Percentiles rank a stretch among this genome's conserved stretches.
These are phyloP conservation scores for Meripilus lineatus DNA, from an alignment of 1,284 basidiomycete genomes.

Conservation along the genomic window DNA sequence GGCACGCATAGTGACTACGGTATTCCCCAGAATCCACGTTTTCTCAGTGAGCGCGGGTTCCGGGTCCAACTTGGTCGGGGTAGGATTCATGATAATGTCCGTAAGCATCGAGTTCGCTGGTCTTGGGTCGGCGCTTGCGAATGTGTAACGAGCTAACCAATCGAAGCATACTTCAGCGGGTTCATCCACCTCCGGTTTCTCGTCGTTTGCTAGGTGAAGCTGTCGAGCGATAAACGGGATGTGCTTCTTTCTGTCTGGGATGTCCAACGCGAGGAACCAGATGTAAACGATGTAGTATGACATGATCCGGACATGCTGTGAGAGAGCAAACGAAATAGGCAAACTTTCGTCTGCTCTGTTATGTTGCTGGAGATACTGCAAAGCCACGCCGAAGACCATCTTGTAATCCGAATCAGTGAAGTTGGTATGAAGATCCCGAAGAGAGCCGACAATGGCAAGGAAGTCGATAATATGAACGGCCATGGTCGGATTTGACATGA, in stretches of 20 bases:
- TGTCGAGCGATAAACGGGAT: constrained; percentile 87
- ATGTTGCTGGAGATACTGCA: constrained; percentile 94
- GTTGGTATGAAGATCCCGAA: constrained; percentile 80
- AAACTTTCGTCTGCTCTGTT: constrained; percentile 63
- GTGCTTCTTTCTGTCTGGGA: constrained; percentile 81
- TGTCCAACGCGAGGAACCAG: constrained; percentile 91
- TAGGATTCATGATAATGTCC: constrained; percentile 64
- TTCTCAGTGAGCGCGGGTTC: constrained; percentile 53
- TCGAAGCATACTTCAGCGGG: constrained; percentile 97
- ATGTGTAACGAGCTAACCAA: constrained; percentile 94
- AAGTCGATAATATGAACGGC: constrained; percentile 96
- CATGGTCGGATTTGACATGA: constrained; percentile 93
- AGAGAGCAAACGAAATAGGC: constrained; percentile 79
- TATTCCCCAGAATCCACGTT: constrained; percentile 86
- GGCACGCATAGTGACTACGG: constrained; percentile 80
- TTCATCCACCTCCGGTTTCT: constrained; percentile 73
- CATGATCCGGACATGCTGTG: constrained; percentile 92
- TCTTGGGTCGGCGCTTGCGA: constrained; percentile 90
- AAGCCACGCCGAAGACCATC: constrained; percentile 91
- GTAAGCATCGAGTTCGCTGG: constrained; percentile 79
- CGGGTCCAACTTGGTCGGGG: constrained; percentile 22
- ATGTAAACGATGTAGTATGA: constrained; percentile 92
- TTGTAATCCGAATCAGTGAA: constrained; percentile 93
- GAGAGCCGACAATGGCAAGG: constrained; percentile 83
- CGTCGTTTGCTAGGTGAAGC: constrained; percentile 85